These are phyloP conservation scores for Fusarium verrucosum DNA, from an alignment of 2,329 filamentous ascomycete genomes.

Conservation along the genomic window DNA sequence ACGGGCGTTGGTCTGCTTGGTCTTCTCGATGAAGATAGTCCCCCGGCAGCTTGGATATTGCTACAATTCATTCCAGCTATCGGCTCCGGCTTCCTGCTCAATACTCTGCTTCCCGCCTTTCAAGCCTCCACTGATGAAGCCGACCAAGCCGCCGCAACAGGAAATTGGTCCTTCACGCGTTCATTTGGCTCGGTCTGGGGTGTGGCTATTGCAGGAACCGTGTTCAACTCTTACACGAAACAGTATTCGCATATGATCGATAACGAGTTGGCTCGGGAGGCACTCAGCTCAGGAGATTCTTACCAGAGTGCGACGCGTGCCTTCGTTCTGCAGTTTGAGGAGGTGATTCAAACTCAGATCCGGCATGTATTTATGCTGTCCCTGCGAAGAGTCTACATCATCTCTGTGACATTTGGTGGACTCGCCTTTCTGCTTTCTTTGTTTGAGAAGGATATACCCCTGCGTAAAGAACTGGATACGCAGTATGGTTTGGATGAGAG, in stretches of 20 bases:
- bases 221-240: constrained; percentile 51
- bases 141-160: constrained; percentile 50
- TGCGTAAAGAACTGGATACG: constrained; percentile 44
- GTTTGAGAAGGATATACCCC: constrained; percentile 41
- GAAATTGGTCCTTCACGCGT: constrained; percentile 55
- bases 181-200: constrained; percentile 57
- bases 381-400: constrained; percentile 39
- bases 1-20: constrained; percentile 55
- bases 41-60: constrained; percentile 50
- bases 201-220: constrained; percentile 54
- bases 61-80: constrained; percentile 53
- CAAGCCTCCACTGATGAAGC: constrained; percentile 50
- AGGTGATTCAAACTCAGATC: constrained; percentile 33
- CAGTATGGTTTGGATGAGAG: constrained; percentile 42
- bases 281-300: constrained; percentile 41
- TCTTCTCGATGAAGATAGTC: constrained; percentile 48
- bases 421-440: constrained; percentile 38
- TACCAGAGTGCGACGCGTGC: constrained; percentile 43
- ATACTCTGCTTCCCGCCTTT: constrained; percentile 55
- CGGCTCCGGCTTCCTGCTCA: constrained; percentile 56
- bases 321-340: constrained; percentile 38
- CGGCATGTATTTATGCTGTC: constrained; percentile 40
- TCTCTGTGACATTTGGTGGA: constrained; percentile 34
- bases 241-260: constrained; percentile 37
- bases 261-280: constrained; percentile 17